A percentile compares a stretch with the other conserved stretches of the same genome.
Conservation (phyloP, 2,329 filamentous ascomycete species). For the Periglandula ipomoeae region DNA sequence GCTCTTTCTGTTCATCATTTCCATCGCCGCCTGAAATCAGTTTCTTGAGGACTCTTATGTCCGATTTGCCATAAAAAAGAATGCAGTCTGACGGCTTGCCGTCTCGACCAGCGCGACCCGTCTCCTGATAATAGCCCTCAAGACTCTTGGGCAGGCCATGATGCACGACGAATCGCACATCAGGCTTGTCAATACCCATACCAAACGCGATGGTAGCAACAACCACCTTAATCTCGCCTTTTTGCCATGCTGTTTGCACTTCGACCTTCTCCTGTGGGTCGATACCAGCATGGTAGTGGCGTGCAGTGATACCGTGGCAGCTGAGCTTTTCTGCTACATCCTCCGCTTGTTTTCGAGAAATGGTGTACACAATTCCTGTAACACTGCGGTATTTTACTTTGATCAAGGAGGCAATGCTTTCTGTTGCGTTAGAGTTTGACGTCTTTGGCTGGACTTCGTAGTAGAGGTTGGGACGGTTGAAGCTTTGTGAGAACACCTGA, state of each 20-base stretch:
- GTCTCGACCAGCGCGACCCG: constrained; percentile 86
- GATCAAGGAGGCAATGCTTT: constrained; percentile 57
- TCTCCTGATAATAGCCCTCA: constrained; percentile 98
- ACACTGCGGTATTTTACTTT: constrained; percentile 57
- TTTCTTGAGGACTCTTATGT: constrained; percentile 62
- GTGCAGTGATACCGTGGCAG: constrained; percentile 58
- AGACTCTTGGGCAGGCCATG: constrained; percentile 87
- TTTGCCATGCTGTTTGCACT: constrained; percentile 77
- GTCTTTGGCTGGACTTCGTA: constrained; percentile 76
- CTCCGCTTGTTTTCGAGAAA: constrained; percentile 79
- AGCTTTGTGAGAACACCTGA: constrained; percentile 79
- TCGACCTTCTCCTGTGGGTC: constrained; percentile 54
- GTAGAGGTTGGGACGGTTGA: constrained; percentile 89
- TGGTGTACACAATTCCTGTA: constrained; percentile 87
- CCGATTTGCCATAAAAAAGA: constrained; percentile 76
- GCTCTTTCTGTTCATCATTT: constrained; percentile 67
- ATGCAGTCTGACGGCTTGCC: constrained; percentile 82
- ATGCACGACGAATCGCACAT: constrained; percentile 95
- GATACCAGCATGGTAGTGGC: constrained; percentile 82
- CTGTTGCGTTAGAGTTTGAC: constrained; percentile 37
- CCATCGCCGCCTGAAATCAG: constrained; percentile 82
- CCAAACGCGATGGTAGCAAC: constrained; percentile 98
- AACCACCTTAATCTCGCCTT: constrained; percentile 71
- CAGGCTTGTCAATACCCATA: constrained; percentile 98
- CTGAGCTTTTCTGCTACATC: constrained; percentile 63